phyloP scores from a whole-genome alignment of 495 filamentous ascomycete species.

The Hyaloscypha finlandica region DNA sequence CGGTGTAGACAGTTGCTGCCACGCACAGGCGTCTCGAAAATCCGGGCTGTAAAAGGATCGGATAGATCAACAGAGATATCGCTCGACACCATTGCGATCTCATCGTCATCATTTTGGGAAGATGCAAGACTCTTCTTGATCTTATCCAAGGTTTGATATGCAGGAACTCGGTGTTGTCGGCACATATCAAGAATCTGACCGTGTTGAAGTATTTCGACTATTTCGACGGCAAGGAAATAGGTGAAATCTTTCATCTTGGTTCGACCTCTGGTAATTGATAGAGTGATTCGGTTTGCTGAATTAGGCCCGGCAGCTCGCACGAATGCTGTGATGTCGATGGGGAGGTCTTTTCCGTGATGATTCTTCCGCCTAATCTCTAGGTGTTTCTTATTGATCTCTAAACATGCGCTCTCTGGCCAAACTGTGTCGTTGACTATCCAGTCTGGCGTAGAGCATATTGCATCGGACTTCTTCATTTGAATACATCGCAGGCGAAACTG shows the following conservation, averaged over 20 bases:
- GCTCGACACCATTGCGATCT: slow-evolving; percentile 62
- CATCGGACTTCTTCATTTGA: slow-evolving; percentile 30
- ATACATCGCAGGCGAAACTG: slow-evolving; percentile 41
- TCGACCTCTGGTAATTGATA: slow-evolving; percentile 49
- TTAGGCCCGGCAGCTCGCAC: slow-evolving; percentile 36
- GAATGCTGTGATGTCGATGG: slow-evolving; percentile 67
- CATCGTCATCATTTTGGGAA: slow-evolving; percentile 56
- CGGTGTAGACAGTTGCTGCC: slow-evolving; percentile 61
- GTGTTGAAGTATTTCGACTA: slow-evolving; percentile 56
- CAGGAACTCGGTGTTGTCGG: slow-evolving; percentile 38
- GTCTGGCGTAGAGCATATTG: slow-evolving; percentile 28
- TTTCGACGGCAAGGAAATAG: slow-evolving; percentile 64
- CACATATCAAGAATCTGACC: slow-evolving; percentile 48
- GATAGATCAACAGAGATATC: slow-evolving; percentile 70
- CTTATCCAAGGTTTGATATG: slow-evolving; percentile 40
- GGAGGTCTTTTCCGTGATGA: slow-evolving; percentile 73
- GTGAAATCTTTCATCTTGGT: slow-evolving; percentile 38
- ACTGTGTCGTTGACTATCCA: slow-evolving; percentile 64
- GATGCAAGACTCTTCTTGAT: slow-evolving; percentile 52
- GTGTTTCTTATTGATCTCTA: slow-evolving; percentile 64
- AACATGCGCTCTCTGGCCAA: slow-evolving; percentile 67
- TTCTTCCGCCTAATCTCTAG: slow-evolving; percentile 62
- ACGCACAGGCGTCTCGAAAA: slow-evolving; percentile 73
- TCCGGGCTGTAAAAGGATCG: slow-evolving; percentile 70
- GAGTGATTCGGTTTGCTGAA: slow-evolving; percentile 60